A percentile compares a stretch with the other conserved stretches of the same genome.
Conservation (phyloP, 192 early-diverging fungal species). For the Linnemannia elongata region DNA sequence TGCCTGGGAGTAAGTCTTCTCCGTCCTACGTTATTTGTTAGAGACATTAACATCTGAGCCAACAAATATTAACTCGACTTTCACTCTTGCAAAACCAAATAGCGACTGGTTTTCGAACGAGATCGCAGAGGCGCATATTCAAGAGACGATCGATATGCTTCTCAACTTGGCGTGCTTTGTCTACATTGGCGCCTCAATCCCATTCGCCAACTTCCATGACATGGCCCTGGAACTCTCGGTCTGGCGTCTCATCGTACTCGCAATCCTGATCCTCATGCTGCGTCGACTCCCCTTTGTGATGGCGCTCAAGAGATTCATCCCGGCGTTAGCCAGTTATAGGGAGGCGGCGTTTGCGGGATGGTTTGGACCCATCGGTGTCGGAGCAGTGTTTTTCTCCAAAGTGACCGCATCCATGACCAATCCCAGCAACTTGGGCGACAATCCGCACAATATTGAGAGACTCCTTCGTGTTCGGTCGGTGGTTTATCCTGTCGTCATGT, state of each 20-base stretch:
- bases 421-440: conserved; percentile 28
- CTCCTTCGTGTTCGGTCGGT: conserved; percentile 33
- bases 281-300: conserved; percentile 80
- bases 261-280: conserved; percentile 73
- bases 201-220: conserved; percentile 76
- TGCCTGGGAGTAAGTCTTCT: conserved; percentile 74
- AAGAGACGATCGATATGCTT: conserved; percentile 86
- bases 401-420: conserved; percentile 40
- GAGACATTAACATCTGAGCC: background rate
- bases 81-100: background rate
- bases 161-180: conserved; percentile 90
- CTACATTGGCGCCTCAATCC: conserved; percentile 87
- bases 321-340: conserved; percentile 73
- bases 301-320: conserved; percentile 69
- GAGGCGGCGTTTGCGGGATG: conserved; percentile 89
- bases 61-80: background rate
- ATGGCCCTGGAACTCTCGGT: conserved; percentile 62
- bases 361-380: conserved; percentile 88
- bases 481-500: conserved; percentile 72
- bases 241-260: conserved; percentile 73
- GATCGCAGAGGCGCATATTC: conserved; percentile 80
- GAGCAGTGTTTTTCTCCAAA: conserved; percentile 65
- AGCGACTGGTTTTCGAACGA: conserved; percentile 88
- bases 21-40: too few relatives aligned
- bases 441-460: conserved; percentile 33